Base-by-base conservation (phyloP, 2,329 filamentous ascomycete species). In the Exutisphaerella laricina region DNA sequence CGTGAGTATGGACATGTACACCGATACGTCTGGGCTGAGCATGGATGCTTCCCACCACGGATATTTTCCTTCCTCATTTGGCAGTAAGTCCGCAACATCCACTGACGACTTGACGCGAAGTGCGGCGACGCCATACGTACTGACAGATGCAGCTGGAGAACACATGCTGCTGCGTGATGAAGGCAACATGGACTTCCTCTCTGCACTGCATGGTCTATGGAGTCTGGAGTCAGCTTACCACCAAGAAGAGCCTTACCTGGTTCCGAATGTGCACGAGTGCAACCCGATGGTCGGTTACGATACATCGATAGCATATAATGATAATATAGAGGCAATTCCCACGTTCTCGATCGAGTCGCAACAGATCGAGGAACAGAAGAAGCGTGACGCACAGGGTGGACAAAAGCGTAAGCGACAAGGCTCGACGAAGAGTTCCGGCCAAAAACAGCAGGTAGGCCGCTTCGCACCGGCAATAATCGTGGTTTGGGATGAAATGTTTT, bases 391-490 rank as follows among this genome's bases (percentile, higher is more conserved):
- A 4, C 5, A 6, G 6, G 12, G 8, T 9, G 39, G 29, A 22
- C 39, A 25, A 18, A 41, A 41, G 29, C 28, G 39, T 9, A 41
- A 41, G 22, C 12, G 18, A 23, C 21, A 10, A 14, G 34, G 39
- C 22, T 25, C 39, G 22, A 4, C 21, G 10, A 20, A 38, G 2
- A 7, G 13, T 16, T 13, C 16, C 17, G 13, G 10, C 18, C 22
- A 28, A 28, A 29, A 29, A 17, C 35, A 14, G 22, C 22, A 26
- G 25, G 25, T 26, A 38, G n/a, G n/a, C n/a, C n/a, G n/a, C n/a
- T n/a, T n/a, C n/a, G n/a, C n/a, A n/a, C n/a, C n/a, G n/a, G n/a
- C n/a, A n/a, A n/a, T n/a, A n/a, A n/a, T n/a, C n/a, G n/a, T n/a
- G n/a, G n/a, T n/a, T n/a, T n/a, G n/a, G n/a, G n/a, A n/a, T n/a